These are phyloP conservation scores for Claviceps cyperi DNA, from an alignment of 2,329 filamentous ascomycete species.

Conservation along the genomic window DNA sequence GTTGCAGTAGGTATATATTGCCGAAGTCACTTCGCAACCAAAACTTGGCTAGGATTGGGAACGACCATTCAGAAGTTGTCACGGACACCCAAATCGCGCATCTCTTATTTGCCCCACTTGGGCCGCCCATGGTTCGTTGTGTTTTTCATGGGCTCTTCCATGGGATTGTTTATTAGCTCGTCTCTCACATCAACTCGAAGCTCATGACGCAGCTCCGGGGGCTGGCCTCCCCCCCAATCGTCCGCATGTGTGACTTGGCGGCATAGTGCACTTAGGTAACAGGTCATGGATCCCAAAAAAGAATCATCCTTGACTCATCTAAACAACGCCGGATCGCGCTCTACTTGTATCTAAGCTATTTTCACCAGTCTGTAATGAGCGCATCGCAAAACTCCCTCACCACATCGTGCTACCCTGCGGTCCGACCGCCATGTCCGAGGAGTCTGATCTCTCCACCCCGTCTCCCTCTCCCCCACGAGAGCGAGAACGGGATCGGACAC, in stretches of 20 bases:
- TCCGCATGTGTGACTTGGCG: constrained; percentile 1
- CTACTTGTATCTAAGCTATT: background rate
- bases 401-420: background rate
- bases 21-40: background rate
- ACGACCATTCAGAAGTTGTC: background rate
- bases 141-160: background rate
- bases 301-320: background rate
- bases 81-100: background rate
- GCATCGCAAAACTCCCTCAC: background rate
- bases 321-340: background rate
- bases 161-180: background rate
- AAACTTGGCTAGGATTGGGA: background rate
- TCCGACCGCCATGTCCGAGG: constrained; percentile 4
- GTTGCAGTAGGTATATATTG: background rate
- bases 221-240: background rate
- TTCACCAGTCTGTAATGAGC: background rate
- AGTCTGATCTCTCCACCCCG: background rate
- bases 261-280: background rate
- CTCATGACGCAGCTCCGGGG: constrained; percentile 4
- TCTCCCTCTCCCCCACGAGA: constrained; percentile 1
- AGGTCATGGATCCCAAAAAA: background rate
- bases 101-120: background rate
- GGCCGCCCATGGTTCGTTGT: background rate
- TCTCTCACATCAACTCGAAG: background rate
- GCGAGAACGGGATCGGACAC: background rate